Conservation (phyloP, 83 land plant genomes). For the Picea abies region DNA sequence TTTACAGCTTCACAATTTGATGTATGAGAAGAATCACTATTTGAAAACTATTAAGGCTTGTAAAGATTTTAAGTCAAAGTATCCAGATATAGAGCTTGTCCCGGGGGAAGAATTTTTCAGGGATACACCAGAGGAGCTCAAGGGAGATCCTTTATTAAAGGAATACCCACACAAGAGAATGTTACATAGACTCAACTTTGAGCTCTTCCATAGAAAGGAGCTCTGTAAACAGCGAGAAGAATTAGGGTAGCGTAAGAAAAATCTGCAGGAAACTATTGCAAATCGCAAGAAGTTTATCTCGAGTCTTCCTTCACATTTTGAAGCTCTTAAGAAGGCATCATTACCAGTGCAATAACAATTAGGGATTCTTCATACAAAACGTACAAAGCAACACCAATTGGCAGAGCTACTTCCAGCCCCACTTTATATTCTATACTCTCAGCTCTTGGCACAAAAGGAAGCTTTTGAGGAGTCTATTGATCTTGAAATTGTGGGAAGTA, state of each 20-base stretch:
- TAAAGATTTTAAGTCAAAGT: slow-evolving; percentile 95
- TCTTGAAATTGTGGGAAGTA: too few relatives aligned
- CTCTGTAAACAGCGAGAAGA: slow-evolving; percentile 77
- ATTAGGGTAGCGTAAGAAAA: slow-evolving; percentile 51
- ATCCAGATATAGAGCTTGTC: slow-evolving; percentile 92
- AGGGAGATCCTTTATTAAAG: slow-evolving; percentile 40
- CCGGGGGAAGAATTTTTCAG: slow-evolving; percentile 84
- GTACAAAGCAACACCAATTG: too few relatives aligned
- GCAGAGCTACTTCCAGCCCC: too few relatives aligned
- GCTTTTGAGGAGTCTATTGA: slow-evolving; percentile 19
- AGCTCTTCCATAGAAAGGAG: slow-evolving; percentile 93
- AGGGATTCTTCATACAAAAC: too few relatives aligned
- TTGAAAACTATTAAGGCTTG: slow-evolving; percentile 93
- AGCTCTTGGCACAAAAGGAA: slow-evolving; percentile 82
- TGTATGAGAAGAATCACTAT: slow-evolving; percentile 93
- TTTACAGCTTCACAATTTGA: too few relatives aligned
- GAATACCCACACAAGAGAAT: slow-evolving; percentile 78
- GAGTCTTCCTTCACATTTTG: too few relatives aligned
- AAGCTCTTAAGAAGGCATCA: too few relatives aligned
- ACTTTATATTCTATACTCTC: slow-evolving; percentile 45
- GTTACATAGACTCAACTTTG: slow-evolving; percentile 94
- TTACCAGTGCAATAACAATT: too few relatives aligned
- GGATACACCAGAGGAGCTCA: slow-evolving; percentile 76
- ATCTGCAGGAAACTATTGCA: too few relatives aligned
- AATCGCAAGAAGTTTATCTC: too few relatives aligned